A percentile compares a stretch with the other conserved stretches of the same genome.
Conservation (phyloP, 805 yeast genomes). For the Lachancea sp. region DNA sequence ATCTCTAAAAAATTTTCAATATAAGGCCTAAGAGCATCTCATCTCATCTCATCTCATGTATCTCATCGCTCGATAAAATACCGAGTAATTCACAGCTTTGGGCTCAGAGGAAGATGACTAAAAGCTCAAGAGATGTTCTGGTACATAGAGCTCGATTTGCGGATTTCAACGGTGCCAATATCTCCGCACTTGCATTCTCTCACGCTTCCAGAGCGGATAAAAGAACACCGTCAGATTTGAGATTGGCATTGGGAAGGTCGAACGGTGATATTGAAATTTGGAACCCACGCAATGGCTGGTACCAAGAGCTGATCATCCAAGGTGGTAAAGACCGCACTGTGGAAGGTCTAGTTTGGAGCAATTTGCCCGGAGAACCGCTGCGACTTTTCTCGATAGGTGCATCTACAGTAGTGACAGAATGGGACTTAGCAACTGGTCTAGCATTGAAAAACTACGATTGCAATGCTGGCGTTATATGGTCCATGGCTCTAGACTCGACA, state of each 20-base stretch:
- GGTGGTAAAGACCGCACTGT: constrained; percentile 82
- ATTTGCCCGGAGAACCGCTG: constrained; percentile 42
- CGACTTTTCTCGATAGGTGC: constrained; percentile 93
- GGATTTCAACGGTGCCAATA: constrained; percentile 77
- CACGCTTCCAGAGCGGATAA: constrained; percentile 42
- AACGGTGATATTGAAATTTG: constrained; percentile 95
- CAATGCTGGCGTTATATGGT: constrained; percentile 93
- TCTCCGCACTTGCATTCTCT: constrained; percentile 76
- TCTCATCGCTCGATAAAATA: constrained; percentile 1
- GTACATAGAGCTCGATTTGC: constrained; percentile 88
- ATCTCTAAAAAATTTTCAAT: constrained; percentile 6
- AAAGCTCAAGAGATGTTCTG: not conserved
- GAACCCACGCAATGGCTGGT: constrained; percentile 82
- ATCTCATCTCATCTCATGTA: constrained; percentile 18
- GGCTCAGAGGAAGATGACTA: constrained; percentile 1
- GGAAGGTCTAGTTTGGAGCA: constrained; percentile 84
- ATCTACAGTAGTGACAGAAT: constrained; percentile 82
- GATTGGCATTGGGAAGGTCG: constrained; percentile 86
- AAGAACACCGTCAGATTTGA: constrained; percentile 46
- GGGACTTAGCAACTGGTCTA: constrained; percentile 72
- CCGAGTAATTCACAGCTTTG: not conserved
- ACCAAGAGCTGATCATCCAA: constrained; percentile 61
- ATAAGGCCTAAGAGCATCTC: constrained; percentile 2
- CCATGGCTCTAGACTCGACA: constrained; percentile 57
- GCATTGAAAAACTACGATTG: constrained; percentile 78